Evolutionary conservation across 306 rosid genomes (phyloP).

Genomic region (Macrotyloma uniflorum): DNA sequence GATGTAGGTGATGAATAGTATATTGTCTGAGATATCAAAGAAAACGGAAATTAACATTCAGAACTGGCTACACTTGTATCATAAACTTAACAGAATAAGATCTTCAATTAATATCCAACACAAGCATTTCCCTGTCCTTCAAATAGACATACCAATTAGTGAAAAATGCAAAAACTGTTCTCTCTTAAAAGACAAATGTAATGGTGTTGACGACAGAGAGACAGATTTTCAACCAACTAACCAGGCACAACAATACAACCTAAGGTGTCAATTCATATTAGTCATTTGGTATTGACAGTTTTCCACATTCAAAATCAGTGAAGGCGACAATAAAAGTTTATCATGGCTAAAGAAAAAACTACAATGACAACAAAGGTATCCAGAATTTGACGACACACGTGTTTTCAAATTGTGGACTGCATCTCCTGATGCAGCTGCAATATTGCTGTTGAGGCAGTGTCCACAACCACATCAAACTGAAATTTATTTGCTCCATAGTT

Average conservation of each 20-base stretch:
- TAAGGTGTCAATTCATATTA: neutral
- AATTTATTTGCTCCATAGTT: neutral
- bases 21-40: slow-evolving; percentile 70
- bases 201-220: neutral
- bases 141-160: slow-evolving; percentile 22
- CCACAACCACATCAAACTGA: no score
- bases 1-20: slow-evolving; percentile 82
- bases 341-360: neutral
- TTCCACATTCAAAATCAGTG: slow-evolving; percentile 18
- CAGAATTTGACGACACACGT: neutral
- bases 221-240: neutral
- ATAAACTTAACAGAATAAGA: slow-evolving; percentile 15
- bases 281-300: neutral
- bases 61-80: neutral
- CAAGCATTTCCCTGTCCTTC: slow-evolving; percentile 8
- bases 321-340: neutral
- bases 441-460: no score
- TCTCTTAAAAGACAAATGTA: neutral
- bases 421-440: neutral
- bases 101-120: slow-evolving; percentile 8
- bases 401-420: neutral
- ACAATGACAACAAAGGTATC: neutral
- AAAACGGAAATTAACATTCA: slow-evolving; percentile 3
- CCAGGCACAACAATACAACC: neutral
- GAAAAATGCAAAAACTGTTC: neutral